Evolutionary conservation across 2,329 filamentous ascomycete species (phyloP).

Genomic region (Aspergillus floridensis): DNA sequence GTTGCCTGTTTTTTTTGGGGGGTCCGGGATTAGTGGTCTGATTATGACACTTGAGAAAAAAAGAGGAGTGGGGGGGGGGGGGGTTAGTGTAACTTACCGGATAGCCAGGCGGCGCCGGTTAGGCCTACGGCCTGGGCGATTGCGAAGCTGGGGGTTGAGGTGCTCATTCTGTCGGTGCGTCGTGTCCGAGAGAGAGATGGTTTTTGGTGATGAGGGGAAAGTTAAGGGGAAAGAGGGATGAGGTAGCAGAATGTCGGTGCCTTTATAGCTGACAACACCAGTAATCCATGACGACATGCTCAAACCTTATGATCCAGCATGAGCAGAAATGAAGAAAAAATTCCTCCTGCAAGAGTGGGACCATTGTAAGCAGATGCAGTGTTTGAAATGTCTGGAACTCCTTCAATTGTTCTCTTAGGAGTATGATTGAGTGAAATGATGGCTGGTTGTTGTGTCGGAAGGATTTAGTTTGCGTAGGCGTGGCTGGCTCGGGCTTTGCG

Average conservation of each 20-base stretch:
- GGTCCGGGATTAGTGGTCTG: not conserved
- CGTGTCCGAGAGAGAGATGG: not conserved
- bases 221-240: too few species aligned
- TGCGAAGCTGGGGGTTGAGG: conserved; percentile 22
- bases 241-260: not conserved
- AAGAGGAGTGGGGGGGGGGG: not conserved
- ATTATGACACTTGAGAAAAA: not conserved
- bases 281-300: not conserved
- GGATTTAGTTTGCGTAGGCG: not conserved
- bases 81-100: conserved; percentile 19
- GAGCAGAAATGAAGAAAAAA: not conserved
- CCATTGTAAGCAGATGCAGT: not conserved
- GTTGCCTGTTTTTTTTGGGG: conserved; percentile 17
- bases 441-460: too few species aligned
- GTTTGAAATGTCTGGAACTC: not conserved
- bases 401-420: not conserved
- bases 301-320: not conserved
- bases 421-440: not conserved
- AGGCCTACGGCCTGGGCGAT: conserved; percentile 29
- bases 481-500: conserved; percentile 4
- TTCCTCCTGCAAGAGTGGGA: not conserved
- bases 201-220: not conserved
- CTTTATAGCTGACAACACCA: not conserved
- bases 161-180: conserved; percentile 15
- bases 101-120: conserved; percentile 31